Base-by-base conservation (phyloP, 1,284 basidiomycete species). In the Neolentinus lepideus region DNA sequence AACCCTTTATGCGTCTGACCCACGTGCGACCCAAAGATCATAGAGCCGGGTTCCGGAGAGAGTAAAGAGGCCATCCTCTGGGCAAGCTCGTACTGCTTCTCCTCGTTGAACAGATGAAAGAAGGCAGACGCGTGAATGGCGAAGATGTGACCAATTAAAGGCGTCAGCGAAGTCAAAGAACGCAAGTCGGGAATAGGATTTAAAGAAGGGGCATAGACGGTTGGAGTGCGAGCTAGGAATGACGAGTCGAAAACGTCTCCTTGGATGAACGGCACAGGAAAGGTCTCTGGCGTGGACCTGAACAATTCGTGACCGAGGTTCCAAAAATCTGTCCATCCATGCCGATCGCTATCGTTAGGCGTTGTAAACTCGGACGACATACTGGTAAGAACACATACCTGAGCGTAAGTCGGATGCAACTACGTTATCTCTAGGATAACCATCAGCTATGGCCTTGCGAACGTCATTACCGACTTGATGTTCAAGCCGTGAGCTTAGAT, bases 81-180 rank as follows among this genome's bases (percentile, higher is more conserved):
- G 2, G 74, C 79, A n/a, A 79, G 65, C 29, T 69, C 54, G 8
- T 64, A 52, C 62, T 81, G 78, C 27, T 69, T 52, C 22, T 70
- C 70, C 60, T 79, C 71, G 53, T 67, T 60, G 65, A 81, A 81
- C 21, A 81, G 69, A 60, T 82, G 79, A 66, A 81, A 82, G 63
- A 81, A 73, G 1, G 72, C 63, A 8, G 75, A 75, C 3, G 74
- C 70, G 60, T 79, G 74, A 27, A 82, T 77, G 16, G 71, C 76
- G 12, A 76, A 73, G 36, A 77, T 63, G 53, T 72, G 71, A 2
- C 75, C 74, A 48, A 69, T 71, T 0, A 81, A 69, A 1, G 73
- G 71, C n/a, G 67, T 77, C 43, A 81, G 68, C 11, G 67, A 67
- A 3, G 62, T 71, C 29, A 31, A 12, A 31, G 29, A 31, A 12